Percentiles rank a stretch among this genome's conserved stretches.
These are phyloP conservation scores for Tricholoma flavovirens DNA, from an alignment of 768 basidiomycete genomes.

Conservation along the genomic window DNA sequence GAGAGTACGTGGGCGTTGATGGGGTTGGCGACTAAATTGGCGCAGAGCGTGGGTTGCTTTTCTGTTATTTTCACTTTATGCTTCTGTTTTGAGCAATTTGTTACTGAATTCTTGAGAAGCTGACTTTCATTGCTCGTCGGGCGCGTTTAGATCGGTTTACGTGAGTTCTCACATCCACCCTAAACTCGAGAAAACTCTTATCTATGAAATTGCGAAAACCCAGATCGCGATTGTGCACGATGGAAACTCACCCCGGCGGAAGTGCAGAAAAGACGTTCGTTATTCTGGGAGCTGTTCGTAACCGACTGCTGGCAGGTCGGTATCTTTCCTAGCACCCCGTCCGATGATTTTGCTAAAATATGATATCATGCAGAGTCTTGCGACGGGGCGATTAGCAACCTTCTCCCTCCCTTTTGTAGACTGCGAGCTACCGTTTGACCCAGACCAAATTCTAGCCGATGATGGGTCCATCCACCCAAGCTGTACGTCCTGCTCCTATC, in stretches of 20 bases:
- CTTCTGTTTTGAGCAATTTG: background rate
- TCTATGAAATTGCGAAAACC: background rate
- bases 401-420: constrained; percentile 71
- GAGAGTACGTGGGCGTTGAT: constrained; percentile 64
- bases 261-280: constrained; percentile 62
- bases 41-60: constrained; percentile 51
- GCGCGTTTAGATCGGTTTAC: constrained; percentile 53
- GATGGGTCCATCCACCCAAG: constrained; percentile 54
- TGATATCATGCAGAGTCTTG: constrained; percentile 45
- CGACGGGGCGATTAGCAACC: constrained; percentile 63
- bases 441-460: constrained; percentile 50
- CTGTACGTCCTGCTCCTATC: constrained; percentile 36
- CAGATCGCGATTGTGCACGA: constrained; percentile 68
- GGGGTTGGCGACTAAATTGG: constrained; percentile 58
- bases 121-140: constrained; percentile 1
- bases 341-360: background rate
- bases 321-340: background rate
- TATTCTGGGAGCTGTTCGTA: constrained; percentile 73
- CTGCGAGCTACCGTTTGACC: constrained; percentile 60
- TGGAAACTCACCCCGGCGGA: constrained; percentile 58
- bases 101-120: background rate
- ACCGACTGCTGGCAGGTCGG: constrained; percentile 71
- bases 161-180: constrained; percentile 32
- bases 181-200: constrained; percentile 4
- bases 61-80: constrained; percentile 3